These are phyloP conservation scores for Chlamydomonas schloesseri DNA, from an alignment of 139 green algal species.

Conservation along the genomic window DNA sequence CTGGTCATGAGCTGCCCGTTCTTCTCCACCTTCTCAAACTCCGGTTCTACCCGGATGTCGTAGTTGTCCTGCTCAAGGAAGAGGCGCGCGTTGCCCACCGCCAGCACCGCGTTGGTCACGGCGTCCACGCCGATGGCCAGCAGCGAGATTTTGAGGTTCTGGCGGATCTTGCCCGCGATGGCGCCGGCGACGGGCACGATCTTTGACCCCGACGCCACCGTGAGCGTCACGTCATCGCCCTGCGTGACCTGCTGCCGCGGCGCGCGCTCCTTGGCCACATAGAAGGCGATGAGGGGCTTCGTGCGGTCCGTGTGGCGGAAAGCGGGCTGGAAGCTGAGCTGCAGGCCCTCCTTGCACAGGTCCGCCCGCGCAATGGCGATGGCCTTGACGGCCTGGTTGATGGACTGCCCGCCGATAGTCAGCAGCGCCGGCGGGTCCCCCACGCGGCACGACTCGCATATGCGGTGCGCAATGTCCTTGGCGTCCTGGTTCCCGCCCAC, in stretches of 20 bases:
- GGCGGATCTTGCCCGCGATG: constrained; percentile 48
- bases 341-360: constrained; percentile 45
- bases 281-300: constrained; percentile 72
- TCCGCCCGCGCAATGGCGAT: constrained; percentile 59
- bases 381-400: constrained; percentile 71
- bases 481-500: constrained; percentile 46
- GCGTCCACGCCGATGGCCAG: constrained; percentile 68
- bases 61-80: constrained; percentile 65
- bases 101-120: constrained; percentile 70
- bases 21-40: constrained; percentile 58
- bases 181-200: constrained; percentile 50
- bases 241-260: constrained; percentile 1
- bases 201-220: constrained; percentile 17
- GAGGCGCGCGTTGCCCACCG: constrained; percentile 69
- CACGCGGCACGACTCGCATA: constrained; percentile 5
- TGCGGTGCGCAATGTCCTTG: constrained; percentile 45
- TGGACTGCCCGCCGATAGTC: constrained; percentile 63
- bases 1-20: constrained; percentile 39
- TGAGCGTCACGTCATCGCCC: constrained; percentile 33
- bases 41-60: constrained; percentile 62
- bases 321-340: constrained; percentile 76
- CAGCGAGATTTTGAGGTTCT: constrained; percentile 41
- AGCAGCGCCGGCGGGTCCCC: constrained; percentile 66
- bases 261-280: constrained; percentile 57
- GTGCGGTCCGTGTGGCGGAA: constrained; percentile 69